These are phyloP conservation scores for Trametes cinnabarina DNA, from an alignment of 768 basidiomycete species.

Conservation along the genomic window DNA sequence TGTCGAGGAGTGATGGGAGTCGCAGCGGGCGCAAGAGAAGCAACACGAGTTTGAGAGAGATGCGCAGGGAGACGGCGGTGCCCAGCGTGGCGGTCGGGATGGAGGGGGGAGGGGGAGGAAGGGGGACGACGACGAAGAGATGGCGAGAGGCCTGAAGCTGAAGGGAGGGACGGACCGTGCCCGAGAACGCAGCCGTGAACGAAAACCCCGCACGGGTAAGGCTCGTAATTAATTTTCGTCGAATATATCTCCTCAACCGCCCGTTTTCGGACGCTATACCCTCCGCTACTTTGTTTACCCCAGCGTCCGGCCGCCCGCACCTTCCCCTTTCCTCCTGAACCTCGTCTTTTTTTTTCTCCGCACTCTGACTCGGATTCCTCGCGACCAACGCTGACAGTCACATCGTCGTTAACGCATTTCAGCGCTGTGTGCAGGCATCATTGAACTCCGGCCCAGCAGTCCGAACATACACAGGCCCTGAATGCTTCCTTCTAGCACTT, in stretches of 20 bases:
- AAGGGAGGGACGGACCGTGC: constrained; percentile 24
- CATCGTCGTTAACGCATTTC: background rate
- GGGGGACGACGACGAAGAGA: constrained; percentile 13
- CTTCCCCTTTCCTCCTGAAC: background rate
- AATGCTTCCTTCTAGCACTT: background rate
- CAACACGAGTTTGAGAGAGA: background rate
- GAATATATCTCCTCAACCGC: constrained; percentile 22
- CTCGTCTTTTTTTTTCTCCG: background rate
- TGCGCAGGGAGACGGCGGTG: background rate
- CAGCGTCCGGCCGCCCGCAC: constrained; percentile 6
- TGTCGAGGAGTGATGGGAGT: constrained; percentile 1
- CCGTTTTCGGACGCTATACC: constrained; percentile 7
- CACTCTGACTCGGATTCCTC: no score
- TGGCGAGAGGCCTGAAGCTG: constrained; percentile 14
- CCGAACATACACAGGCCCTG: constrained; percentile 1
- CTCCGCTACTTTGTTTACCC: constrained; percentile 15
- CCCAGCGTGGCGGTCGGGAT: background rate
- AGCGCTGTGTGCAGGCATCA: background rate
- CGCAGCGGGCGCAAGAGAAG: background rate
- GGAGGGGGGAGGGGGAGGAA: constrained; percentile 2
- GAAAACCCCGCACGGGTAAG: no score
- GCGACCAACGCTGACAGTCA: no score
- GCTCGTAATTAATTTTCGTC: no score
- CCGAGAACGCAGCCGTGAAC: constrained; percentile 22
- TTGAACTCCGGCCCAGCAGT: background rate